These are phyloP conservation scores for Lodderomyces orthopsilosis DNA, from an alignment of 1,139 yeast genomes.

Conservation along the genomic window DNA sequence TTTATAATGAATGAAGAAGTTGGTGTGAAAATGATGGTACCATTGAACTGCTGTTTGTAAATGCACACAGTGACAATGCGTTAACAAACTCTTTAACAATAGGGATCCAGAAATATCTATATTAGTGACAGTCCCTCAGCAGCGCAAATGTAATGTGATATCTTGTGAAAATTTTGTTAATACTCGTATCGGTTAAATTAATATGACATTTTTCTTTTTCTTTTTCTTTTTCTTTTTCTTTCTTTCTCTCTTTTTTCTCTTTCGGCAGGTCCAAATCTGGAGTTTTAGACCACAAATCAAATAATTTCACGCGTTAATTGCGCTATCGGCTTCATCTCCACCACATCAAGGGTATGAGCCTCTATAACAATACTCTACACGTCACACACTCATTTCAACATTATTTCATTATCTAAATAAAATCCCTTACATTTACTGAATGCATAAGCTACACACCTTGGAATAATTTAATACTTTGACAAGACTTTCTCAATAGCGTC, in stretches of 20 bases:
- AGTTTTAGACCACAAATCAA: neutral
- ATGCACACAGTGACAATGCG: too few species aligned
- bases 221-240: neutral
- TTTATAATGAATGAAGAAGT: neutral
- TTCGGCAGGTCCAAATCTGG: neutral
- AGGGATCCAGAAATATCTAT: neutral
- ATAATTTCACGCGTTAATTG: slow-evolving; percentile 1
- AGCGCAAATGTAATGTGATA: neutral
- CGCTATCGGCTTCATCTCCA: neutral
- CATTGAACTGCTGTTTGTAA: too few species aligned
- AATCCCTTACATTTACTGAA: too few species aligned
- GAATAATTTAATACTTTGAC: slow-evolving; percentile 29
- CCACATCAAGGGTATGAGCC: neutral
- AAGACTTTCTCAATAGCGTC: slow-evolving; percentile 48
- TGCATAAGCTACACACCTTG: too few species aligned
- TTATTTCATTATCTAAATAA: neutral
- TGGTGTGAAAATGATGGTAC: too few species aligned
- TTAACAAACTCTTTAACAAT: too few species aligned
- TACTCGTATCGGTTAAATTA: neutral
- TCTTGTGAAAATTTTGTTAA: neutral
- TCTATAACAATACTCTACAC: neutral
- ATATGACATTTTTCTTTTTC: neutral
- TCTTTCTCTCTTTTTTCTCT: neutral
- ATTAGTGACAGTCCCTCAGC: too few species aligned
- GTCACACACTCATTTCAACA: neutral